Conservation (phyloP, 345 rosid species). For the Citrus glauca region DNA sequence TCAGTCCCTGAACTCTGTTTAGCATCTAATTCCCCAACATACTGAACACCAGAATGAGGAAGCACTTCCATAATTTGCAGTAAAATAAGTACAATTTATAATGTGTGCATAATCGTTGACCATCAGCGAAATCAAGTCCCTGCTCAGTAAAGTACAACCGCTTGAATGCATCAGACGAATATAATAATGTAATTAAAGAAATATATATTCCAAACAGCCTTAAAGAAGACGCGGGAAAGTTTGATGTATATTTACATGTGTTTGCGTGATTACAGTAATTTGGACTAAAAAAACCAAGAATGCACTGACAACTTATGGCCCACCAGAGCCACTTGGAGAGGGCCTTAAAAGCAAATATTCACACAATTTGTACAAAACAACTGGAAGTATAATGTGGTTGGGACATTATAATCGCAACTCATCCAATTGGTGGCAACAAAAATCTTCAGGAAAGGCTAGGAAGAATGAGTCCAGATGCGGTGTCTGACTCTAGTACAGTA, state of each 20-base stretch:
- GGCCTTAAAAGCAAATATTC: not conserved
- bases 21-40: slow-evolving; percentile 41
- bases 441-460: not conserved
- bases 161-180: slow-evolving; percentile 9
- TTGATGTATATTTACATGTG: not conserved
- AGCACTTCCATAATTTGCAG: slow-evolving; percentile 52
- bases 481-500: not conserved
- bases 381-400: not conserved
- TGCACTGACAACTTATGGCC: not conserved
- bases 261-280: too few relatives aligned
- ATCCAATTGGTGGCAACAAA: not conserved
- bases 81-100: slow-evolving; percentile 11
- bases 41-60: slow-evolving; percentile 51
- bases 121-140: slow-evolving; percentile 20
- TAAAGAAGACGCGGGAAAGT: not conserved
- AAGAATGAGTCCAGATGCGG: not conserved
- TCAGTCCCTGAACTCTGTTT: slow-evolving; percentile 32
- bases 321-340: not conserved
- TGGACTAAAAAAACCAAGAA: not conserved
- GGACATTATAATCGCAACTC: not conserved
- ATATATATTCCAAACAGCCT: not conserved
- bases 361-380: not conserved
- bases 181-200: not conserved
- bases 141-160: slow-evolving; percentile 22
- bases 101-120: slow-evolving; percentile 12